These are phyloP conservation scores for Talaromyces marneffei DNA, from an alignment of 2,329 filamentous ascomycete species.

Conservation along the genomic window DNA sequence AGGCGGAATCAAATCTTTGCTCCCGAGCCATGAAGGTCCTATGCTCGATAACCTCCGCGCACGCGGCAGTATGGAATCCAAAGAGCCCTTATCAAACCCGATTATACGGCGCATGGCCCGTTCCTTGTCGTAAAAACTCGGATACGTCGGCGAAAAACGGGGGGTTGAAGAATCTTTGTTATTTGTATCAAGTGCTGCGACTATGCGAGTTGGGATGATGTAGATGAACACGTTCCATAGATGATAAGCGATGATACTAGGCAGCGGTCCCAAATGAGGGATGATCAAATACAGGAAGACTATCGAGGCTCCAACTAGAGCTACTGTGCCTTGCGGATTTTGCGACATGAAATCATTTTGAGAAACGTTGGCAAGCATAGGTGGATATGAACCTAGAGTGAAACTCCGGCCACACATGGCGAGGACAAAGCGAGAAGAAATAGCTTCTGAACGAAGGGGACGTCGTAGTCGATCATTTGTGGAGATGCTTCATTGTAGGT, in stretches of 20 bases:
- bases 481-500: neutral
- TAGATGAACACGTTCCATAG: conserved; percentile 37
- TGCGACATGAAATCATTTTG: conserved; percentile 29
- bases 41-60: conserved; percentile 52
- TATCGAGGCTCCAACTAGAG: conserved; percentile 21
- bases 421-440: conserved; percentile 12
- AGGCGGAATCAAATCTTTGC: conserved; percentile 33
- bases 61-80: conserved; percentile 54
- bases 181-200: conserved; percentile 46
- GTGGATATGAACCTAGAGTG: conserved; percentile 22
- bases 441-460: neutral
- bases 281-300: conserved; percentile 28
- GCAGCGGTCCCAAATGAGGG: conserved; percentile 26
- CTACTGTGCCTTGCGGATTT: conserved; percentile 28
- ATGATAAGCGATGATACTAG: conserved; percentile 26
- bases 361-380: conserved; percentile 22
- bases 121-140: conserved; percentile 52
- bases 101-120: conserved; percentile 59
- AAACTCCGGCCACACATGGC: conserved; percentile 32
- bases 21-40: conserved; percentile 39
- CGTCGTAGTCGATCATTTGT: neutral
- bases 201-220: conserved; percentile 34
- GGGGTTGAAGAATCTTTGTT: conserved; percentile 37
- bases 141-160: conserved; percentile 31
- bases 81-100: conserved; percentile 54